Conservation (phyloP, 140 eudicot species). For the Cichorium intybus region DNA sequence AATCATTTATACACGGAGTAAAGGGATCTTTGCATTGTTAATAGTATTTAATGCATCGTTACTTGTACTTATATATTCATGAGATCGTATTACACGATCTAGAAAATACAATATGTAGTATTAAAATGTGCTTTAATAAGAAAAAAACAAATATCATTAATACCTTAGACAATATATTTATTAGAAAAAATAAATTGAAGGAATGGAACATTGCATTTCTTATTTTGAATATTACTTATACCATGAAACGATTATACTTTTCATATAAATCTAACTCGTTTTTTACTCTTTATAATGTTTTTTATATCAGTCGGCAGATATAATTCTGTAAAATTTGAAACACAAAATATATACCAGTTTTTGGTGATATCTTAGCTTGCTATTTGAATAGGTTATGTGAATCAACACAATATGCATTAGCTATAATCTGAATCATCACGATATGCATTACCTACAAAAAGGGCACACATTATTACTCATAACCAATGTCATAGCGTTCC, state of each 20-base stretch:
- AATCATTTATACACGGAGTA: slow-evolving; percentile 19
- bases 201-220: too few relatives aligned
- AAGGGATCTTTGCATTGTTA: slow-evolving; percentile 26
- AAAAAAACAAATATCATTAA: too few relatives aligned
- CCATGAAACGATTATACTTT: neutral
- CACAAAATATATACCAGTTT: neutral
- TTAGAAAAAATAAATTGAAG: too few relatives aligned
- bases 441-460: neutral
- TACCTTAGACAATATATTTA: too few relatives aligned
- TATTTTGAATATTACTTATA: too few relatives aligned
- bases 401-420: slow-evolving; percentile 7
- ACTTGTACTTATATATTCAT: slow-evolving; percentile 7
- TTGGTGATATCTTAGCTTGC: neutral
- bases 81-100: neutral
- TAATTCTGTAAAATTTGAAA: neutral
- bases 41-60: slow-evolving; percentile 11
- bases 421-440: too few relatives aligned
- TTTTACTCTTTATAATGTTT: neutral
- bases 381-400: neutral
- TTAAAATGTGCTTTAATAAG: neutral
- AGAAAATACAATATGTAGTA: neutral
- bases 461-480: neutral
- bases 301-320: neutral
- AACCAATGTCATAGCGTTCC: neutral
- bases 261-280: neutral